Evolutionary conservation across 768 basidiomycete genomes (phyloP), one percentile per base, ranked within the genome.

Genomic region (Termitomyces titanicus): DNA sequence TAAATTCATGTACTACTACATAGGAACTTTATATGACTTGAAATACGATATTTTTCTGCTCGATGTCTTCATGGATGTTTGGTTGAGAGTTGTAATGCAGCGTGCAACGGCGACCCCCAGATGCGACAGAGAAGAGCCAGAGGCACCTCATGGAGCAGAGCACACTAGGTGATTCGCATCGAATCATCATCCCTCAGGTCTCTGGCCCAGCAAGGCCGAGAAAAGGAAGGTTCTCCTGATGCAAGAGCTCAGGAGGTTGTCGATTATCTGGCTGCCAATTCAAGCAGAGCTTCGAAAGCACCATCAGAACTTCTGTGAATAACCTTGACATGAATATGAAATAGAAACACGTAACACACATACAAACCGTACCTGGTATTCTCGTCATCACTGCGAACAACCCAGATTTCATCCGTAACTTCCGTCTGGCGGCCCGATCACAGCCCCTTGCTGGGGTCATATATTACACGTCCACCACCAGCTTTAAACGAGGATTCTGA

Each of bases 381-480:
- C 34, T 50, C 20, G 29, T 45, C 13, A 31, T 24, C 37, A 24
- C 27, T 12, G 43, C 27, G 27, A 18, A 22, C n/a, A 42, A 20
- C 25, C 40, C 42, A 39, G 49, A n/a, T 9, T 29, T 33, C 18
- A 27, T 18, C 22, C 8, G 11, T 45, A 40, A 31, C 40, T 24
- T 24, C 24, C 39, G 17, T n/a, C 9, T 31, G 40, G 27, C n/a
- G 31, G 20, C 12, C 45, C 12, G 24, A 45, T 56, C 47, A 57
- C 34, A 58, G 29, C 33, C 58, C 63, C 50, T 53, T 54, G 49
- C 37, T 54, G 46, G 48, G 51, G 43, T 61, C 60, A 47, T 61
- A 55, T 42, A 43, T 37, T n/a, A 25, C 33, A 13, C 51, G 49
- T 11, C 53, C 49, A 45, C 47, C 47, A 20, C 44, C 47, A 37